Evolutionary conservation across 139 green algal genomes (phyloP), one percentile per base, ranked within the genome.

Genomic region (Volvox africanus): DNA sequence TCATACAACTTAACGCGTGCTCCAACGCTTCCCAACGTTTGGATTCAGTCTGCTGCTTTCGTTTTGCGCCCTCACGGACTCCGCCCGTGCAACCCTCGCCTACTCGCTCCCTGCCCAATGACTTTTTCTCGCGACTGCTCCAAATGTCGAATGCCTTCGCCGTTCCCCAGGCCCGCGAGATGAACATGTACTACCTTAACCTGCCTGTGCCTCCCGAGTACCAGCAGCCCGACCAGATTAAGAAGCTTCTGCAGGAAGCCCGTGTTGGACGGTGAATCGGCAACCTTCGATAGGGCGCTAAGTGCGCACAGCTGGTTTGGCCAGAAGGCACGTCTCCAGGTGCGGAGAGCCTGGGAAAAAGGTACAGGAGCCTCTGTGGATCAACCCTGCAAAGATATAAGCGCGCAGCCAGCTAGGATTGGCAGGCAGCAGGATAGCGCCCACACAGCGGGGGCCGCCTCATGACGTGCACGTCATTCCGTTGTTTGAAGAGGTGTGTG

Each of bases 161-260:
- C n/a, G 18, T 33, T 19, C 18, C 16, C 0, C 87, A 91, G 87
- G 87, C 87, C 24, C 61, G 76, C 17, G 92, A 92, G 80, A 94
- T 94, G 92, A 94, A 94, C 76, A 75, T 92, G 35, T 94, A 94
- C 80, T 94, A 94, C 92, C 80, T 92, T 33, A 91, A 84, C 65
- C 88, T 93, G 82, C 91, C 91, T 21, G 83, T 93, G 69, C 91
- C 91, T 1, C 61, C 90, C 12, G 91, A 93, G 91, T 91, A 93
- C 77, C 91, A 93, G 83, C 82, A 84, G 62, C 91, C 91, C 17
- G 91, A 93, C 71, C 91, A 93, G 44, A 93, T 93, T 44, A 91
- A 91, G 87, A 37, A 32, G 24, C 87, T 91, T 16, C 76, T 91
- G 24, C 76, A 91, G 87, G 87, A 91, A 75, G 87, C 87, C 32